Evolutionary conservation across 768 basidiomycete species (phyloP), one percentile per base, ranked within the genome.

Genomic region (Harrya chromipes): DNA sequence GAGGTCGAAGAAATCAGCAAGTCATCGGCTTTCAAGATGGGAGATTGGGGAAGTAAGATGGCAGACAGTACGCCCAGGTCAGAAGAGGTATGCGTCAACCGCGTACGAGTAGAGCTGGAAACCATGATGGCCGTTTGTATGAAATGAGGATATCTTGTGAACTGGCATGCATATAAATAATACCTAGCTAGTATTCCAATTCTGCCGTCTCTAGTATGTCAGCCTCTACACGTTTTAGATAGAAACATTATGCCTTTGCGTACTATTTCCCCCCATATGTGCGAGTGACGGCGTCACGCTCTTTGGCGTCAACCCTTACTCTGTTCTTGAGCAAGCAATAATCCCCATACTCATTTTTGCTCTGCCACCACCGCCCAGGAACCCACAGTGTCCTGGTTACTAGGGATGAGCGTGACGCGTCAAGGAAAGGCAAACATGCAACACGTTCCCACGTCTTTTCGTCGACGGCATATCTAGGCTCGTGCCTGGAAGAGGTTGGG

Each of bases 311-410:
- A 33, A 70, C 51, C 16, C 43, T 60, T 53, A 63, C 71, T 58
- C 66, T 79, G 56, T 91, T 85, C 66, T 77, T 82, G 53, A 99
- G 73, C 54, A 99, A 64, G 66, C 94, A 97, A 65, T 92, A 97
- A 60, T 97, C 91, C 2, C 95, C 95, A 67, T 79, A 97, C 50
- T 77, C 77, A 63, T 95, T 91, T 55, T 69, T 68, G 21, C 67
- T 70, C 55, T 85, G 80, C 85, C 91, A 90, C 51, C 68, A 69
- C 40, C 75, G 65, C 12, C 84, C 81, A 7, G 94, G 95, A 35
- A 89, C 63, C 85, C 88, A 95, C 50, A 97, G 74, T 23, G 82
- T 78, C 44, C 95, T 77, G 36, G 88, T 85, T 54, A 91, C 69
- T 46, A 82, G 65, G 29, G 80, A 73, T 1, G 94, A 94, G 61